Evolutionary conservation across 2,329 filamentous ascomycete species (phyloP).

Genomic region (Colletotrichum cordylinicola): DNA sequence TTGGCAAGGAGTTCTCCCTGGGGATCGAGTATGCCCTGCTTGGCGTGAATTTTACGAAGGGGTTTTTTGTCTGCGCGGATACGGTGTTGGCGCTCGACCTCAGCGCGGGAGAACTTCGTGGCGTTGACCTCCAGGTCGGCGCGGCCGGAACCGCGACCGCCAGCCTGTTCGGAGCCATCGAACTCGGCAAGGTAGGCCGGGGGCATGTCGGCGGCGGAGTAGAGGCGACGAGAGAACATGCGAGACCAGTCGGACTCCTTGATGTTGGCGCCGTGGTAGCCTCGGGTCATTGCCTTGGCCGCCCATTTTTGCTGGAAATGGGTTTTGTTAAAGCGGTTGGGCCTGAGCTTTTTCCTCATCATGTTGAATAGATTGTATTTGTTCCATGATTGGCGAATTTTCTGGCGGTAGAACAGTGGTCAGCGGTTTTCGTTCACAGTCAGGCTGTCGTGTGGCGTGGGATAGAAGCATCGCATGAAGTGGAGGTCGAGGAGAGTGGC

Average conservation of each 20-base stretch:
- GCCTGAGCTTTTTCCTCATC: constrained; percentile 54
- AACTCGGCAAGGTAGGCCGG: constrained; percentile 77
- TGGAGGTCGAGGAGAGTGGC: background rate
- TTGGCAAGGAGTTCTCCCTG: constrained; percentile 31
- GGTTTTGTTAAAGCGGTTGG: constrained; percentile 56
- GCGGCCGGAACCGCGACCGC: constrained; percentile 81
- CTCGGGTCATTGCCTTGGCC: constrained; percentile 82
- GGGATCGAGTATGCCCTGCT: background rate
- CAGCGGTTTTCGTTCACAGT: background rate
- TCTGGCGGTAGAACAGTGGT: constrained; percentile 56
- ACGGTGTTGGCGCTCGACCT: background rate
- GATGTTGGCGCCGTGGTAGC: constrained; percentile 95
- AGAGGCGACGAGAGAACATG: constrained; percentile 85
- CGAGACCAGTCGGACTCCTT: constrained; percentile 92
- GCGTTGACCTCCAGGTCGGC: constrained; percentile 23
- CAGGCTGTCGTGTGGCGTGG: background rate
- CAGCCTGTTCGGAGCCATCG: constrained; percentile 84
- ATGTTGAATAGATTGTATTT: constrained; percentile 97
- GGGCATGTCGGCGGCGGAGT: constrained; percentile 86
- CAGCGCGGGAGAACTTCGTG: constrained; percentile 27
- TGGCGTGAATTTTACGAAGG: background rate
- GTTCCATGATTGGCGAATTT: constrained; percentile 95
- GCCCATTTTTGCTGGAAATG: constrained; percentile 99
- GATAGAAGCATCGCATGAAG: background rate
- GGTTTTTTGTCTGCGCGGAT: background rate